Evolutionary conservation across 345 rosid genomes (phyloP).

Genomic region (Eucalyptus sp.): DNA sequence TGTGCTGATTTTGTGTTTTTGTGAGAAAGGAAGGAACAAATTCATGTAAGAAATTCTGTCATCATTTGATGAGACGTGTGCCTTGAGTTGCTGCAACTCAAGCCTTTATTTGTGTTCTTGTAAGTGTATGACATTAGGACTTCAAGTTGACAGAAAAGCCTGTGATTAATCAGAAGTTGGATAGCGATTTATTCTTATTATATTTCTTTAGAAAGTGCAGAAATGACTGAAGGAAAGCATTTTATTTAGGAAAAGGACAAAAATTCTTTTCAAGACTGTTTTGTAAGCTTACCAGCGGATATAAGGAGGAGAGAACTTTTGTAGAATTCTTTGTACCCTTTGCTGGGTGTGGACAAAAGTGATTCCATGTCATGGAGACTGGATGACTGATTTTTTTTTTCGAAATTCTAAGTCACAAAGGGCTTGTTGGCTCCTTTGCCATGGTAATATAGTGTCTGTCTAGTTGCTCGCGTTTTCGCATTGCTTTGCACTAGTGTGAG

Average conservation of each 20-base stretch:
- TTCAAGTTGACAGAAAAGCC: neutral
- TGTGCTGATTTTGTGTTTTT: neutral
- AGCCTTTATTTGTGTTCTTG: neutral
- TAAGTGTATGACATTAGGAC: neutral
- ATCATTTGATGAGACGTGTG: neutral
- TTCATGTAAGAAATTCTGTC: neutral
- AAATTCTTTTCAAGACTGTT: neutral
- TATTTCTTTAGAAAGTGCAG: neutral
- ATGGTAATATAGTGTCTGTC: neutral
- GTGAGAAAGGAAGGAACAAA: neutral
- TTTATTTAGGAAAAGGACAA: neutral
- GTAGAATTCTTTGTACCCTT: neutral
- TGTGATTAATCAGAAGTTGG: neutral
- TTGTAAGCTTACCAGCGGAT: neutral
- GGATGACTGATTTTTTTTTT: neutral
- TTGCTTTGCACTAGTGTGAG: neutral
- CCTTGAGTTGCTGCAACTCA: neutral
- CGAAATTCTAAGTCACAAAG: neutral
- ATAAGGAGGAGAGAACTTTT: neutral
- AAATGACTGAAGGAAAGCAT: neutral
- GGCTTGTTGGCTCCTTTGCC: neutral
- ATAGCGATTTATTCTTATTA: neutral
- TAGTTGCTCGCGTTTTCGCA: neutral
- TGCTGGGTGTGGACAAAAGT: neutral
- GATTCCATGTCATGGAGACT: neutral